Conservation (phyloP, 345 rosid species). For the Bruguiera sexangula region DNA sequence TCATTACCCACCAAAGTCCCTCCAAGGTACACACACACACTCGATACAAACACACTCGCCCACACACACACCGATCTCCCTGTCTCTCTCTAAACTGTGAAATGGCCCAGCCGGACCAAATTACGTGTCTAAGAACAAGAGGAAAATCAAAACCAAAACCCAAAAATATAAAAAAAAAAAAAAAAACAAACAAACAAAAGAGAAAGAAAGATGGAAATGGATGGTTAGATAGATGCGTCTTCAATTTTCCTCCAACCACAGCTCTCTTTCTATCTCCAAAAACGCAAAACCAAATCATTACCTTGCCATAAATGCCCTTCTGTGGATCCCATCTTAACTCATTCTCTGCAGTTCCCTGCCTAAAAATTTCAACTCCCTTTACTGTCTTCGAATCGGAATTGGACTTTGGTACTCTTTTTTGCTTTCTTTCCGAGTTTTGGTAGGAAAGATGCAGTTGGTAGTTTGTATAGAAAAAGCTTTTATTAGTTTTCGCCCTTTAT, state of each 20-base stretch:
- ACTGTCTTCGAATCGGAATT: slow-evolving; percentile 11
- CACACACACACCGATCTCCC: neutral
- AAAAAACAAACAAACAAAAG: neutral
- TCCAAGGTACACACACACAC: neutral
- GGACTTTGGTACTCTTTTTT: neutral
- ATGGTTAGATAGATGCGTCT: slow-evolving; percentile 17
- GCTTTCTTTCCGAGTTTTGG: neutral
- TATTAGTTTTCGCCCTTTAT: neutral
- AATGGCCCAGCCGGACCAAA: slow-evolving; percentile 30
- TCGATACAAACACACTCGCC: neutral
- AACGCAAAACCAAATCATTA: neutral
- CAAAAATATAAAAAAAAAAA: neutral
- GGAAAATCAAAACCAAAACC: slow-evolving; percentile 3
- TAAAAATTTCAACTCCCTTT: neutral
- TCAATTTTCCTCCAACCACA: slow-evolving; percentile 33
- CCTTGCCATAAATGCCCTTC: slow-evolving; percentile 38
- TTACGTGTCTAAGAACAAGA: slow-evolving; percentile 1
- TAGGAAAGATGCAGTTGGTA: slow-evolving; percentile 4
- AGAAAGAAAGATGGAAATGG: slow-evolving; percentile 12
- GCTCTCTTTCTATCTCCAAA: slow-evolving; percentile 16
- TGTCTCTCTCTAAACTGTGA: neutral
- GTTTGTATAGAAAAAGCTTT: neutral
- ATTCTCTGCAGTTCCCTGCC: slow-evolving; percentile 3
- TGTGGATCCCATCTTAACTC: slow-evolving; percentile 13
- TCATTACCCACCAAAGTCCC: neutral